phyloP scores from a whole-genome alignment of 2,329 filamentous ascomycete species.

The Aspergillus ustus region DNA sequence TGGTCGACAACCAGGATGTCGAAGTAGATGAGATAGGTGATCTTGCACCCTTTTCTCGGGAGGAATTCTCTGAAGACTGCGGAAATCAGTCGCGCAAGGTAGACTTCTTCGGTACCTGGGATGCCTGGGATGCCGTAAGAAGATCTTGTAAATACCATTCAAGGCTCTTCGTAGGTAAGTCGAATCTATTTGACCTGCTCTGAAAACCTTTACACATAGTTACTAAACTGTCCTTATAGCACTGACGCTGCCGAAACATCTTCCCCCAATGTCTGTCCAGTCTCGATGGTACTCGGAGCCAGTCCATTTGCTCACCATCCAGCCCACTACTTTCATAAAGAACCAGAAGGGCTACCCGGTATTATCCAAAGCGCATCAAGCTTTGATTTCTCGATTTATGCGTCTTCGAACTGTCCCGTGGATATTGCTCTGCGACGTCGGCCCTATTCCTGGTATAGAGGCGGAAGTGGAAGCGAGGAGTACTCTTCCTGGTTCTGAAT shows the following conservation, averaged over 20 bases:
- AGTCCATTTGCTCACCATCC: constrained; percentile 60
- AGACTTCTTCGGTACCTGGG: constrained; percentile 82
- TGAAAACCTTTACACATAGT: not conserved
- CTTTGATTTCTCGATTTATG: constrained; percentile 61
- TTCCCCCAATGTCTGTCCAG: constrained; percentile 62
- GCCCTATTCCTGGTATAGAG: constrained; percentile 56
- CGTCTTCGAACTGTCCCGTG: constrained; percentile 63
- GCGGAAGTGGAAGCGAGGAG: constrained; percentile 24
- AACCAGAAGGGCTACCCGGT: constrained; percentile 65
- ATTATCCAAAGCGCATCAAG: constrained; percentile 62
- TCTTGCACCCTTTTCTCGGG: constrained; percentile 48
- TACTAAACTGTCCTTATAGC: constrained; percentile 46
- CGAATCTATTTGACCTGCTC: constrained; percentile 1
- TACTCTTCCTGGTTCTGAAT: constrained; percentile 46
- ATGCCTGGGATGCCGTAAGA: constrained; percentile 89
- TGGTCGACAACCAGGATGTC: constrained; percentile 74
- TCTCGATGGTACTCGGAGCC: constrained; percentile 68
- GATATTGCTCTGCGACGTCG: constrained; percentile 64
- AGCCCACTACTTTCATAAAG: constrained; percentile 58
- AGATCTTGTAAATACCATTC: constrained; percentile 82
- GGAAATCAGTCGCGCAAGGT: constrained; percentile 53
- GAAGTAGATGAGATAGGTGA: constrained; percentile 52
- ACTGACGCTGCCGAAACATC: constrained; percentile 61
- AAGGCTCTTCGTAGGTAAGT: constrained; percentile 82
- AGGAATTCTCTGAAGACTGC: constrained; percentile 41